phyloP scores from a whole-genome alignment of 2,329 filamentous ascomycete species.

The Colletotrichum karsti region DNA sequence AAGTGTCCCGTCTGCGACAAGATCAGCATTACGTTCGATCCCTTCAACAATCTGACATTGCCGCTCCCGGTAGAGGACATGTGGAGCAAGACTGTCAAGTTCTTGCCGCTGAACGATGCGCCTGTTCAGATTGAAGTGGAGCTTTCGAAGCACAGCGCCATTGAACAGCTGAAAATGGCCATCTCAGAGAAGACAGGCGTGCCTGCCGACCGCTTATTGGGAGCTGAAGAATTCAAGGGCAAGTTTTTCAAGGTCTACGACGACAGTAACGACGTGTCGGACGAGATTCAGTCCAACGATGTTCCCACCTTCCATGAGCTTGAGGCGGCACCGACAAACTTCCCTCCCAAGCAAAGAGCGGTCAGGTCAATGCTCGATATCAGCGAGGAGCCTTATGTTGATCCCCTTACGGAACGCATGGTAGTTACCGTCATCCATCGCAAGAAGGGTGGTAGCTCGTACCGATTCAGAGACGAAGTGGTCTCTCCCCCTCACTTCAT shows the following conservation, averaged over 20 bases:
- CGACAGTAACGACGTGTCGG: constrained; percentile 72
- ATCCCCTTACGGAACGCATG: constrained; percentile 70
- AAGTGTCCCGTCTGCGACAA: constrained; percentile 92
- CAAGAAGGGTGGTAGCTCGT: constrained; percentile 4
- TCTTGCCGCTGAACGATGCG: constrained; percentile 76
- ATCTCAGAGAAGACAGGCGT: constrained; percentile 75
- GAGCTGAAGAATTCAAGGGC: constrained; percentile 82
- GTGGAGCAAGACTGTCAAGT: constrained; percentile 79
- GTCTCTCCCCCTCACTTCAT: constrained; percentile 73
- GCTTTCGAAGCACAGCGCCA: constrained; percentile 77
- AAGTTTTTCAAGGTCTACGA: constrained; percentile 90
- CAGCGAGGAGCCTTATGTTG: constrained; percentile 47
- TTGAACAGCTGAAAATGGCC: constrained; percentile 74
- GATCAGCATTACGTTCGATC: constrained; percentile 98
- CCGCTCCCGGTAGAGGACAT: constrained; percentile 88
- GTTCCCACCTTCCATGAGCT: constrained; percentile 79
- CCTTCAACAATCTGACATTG: constrained; percentile 93
- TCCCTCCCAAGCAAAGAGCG: constrained; percentile 61
- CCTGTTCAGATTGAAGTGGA: constrained; percentile 82
- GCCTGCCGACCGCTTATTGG: constrained; percentile 73
- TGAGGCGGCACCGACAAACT: constrained; percentile 82
- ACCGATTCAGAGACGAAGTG: constrained; percentile 35
- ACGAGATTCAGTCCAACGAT: constrained; percentile 74
- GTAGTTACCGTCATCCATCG: constrained; percentile 78
- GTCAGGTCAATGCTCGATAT: constrained; percentile 60